Percentiles rank a stretch among this genome's conserved stretches.
Conservation (phyloP, 139 green algal genomes). For the Chlorella sp. region DNA sequence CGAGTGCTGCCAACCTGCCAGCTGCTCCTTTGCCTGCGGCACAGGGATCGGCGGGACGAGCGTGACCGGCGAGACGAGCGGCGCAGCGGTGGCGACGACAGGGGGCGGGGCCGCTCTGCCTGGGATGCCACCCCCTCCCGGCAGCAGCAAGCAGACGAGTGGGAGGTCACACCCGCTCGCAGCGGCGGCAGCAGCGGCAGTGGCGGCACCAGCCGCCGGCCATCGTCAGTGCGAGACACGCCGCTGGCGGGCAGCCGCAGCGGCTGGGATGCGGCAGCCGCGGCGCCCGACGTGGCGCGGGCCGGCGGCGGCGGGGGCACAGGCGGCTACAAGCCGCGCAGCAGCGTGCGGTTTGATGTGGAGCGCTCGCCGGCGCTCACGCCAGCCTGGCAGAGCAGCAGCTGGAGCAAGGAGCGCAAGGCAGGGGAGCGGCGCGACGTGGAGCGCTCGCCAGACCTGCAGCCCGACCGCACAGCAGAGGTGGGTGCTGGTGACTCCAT, state of each 20-base stretch:
- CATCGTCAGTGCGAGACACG: constrained; percentile 36
- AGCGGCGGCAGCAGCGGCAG: not conserved
- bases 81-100: not conserved
- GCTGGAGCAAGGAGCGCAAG: constrained; percentile 61
- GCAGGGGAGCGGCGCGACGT: constrained; percentile 11
- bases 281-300: constrained; percentile 29
- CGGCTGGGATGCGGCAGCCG: constrained; percentile 19
- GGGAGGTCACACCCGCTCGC: constrained; percentile 65
- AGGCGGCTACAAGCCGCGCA: constrained; percentile 40
- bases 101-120: not conserved
- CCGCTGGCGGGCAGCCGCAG: constrained; percentile 21
- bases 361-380: constrained; percentile 72
- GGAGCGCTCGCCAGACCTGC: constrained; percentile 69
- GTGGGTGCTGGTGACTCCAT: not conserved
- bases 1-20: too few species aligned
- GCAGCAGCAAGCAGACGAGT: constrained; percentile 55
- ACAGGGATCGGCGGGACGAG: not conserved
- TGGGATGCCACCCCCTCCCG: constrained; percentile 50
- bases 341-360: constrained; percentile 75
- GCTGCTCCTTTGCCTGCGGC: too few species aligned
- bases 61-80: constrained; percentile 10
- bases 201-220: constrained; percentile 26
- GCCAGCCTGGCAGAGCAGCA: constrained; percentile 70
- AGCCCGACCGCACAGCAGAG: constrained; percentile 17
- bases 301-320: constrained; percentile 21